Evolutionary conservation across 106 monocot genomes (phyloP), one percentile per base, ranked within the genome.

Genomic region (Vanilla planifolia): DNA sequence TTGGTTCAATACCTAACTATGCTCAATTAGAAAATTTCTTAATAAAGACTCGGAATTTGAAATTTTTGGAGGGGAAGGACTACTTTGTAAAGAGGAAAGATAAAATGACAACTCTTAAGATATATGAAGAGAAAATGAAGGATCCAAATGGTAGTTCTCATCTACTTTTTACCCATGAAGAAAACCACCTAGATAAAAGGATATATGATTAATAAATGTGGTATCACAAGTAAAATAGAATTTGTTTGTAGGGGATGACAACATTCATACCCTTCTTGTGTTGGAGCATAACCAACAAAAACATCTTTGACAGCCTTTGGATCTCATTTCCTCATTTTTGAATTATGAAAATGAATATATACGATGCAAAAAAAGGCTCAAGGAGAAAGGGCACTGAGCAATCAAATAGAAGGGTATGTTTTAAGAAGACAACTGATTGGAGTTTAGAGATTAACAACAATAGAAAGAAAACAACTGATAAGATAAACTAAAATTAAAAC

Each of bases 251-350:
- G 3, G 3, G 57, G 57, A 35, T 58, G 33, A 58, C 32, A 33
- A 33, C 57, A 58, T 33, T 58, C 35, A 21, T 58, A 58, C 6
- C 57, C 29, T 58, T 58, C 35, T 34, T 58, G 57, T 8, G 57
- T 58, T 30, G 57, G 30, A 33, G 57, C 15, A 58, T 33, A 58
- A 21, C 33, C 57, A 33, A 33, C 8, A 17, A 58, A 58, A 32
- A 58, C 33, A 33, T 34, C 32, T 58, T 58, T 58, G 14, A 0
- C 3, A 5, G 57, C 33, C 30, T 17, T 33, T 0, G 57, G 57
- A 32, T 58, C 57, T 14, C 32, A 15, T 58, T 58, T 58, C 2
- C 16, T 33, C 9, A 9, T 0, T 0, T 33, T 7, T 14, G 32
- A 8, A 33, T 11, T n/a, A 58, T 58, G 30, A 33, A 58, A 14